These are phyloP conservation scores for Alternaria angustiovoidea DNA, from an alignment of 2,329 filamentous ascomycete species.

Conservation along the genomic window DNA sequence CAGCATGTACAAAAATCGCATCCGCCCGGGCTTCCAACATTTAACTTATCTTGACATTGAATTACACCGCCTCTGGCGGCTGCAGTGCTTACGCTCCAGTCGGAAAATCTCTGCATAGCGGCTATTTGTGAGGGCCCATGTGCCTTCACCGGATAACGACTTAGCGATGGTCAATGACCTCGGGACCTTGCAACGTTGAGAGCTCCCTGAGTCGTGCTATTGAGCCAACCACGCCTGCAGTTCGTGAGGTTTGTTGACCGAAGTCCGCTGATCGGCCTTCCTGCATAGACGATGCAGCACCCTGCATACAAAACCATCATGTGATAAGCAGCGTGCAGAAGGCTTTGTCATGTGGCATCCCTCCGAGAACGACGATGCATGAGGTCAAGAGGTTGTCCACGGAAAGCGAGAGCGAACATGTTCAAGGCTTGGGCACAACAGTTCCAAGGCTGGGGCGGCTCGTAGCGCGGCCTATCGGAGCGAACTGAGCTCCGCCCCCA, in stretches of 20 bases:
- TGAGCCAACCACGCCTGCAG: not conserved
- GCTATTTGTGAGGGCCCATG: not conserved
- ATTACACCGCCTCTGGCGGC: not conserved
- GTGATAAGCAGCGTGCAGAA: constrained; percentile 17
- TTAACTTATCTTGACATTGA: not conserved
- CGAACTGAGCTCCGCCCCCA: constrained; percentile 1
- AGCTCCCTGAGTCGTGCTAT: not conserved
- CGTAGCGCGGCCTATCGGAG: constrained; percentile 9
- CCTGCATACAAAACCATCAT: constrained; percentile 17
- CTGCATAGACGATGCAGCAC: constrained; percentile 11
- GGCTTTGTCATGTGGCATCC: constrained; percentile 14
- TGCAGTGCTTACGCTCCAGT: not conserved
- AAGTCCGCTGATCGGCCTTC: constrained; percentile 9
- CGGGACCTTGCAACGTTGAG: not conserved
- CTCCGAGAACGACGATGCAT: not conserved
- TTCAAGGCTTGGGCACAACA: not conserved
- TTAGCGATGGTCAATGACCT: constrained; percentile 3
- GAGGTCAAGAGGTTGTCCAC: not conserved
- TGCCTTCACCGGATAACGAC: not conserved
- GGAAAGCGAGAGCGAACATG: not conserved
- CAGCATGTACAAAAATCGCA: not conserved
- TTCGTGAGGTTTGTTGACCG: constrained; percentile 12
- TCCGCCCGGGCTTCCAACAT: not conserved
- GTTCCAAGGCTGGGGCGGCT: constrained; percentile 3
- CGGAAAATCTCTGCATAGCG: constrained; percentile 1